These are phyloP conservation scores for Aspergillus leporis DNA, from an alignment of 495 filamentous ascomycete species.

Conservation along the genomic window DNA sequence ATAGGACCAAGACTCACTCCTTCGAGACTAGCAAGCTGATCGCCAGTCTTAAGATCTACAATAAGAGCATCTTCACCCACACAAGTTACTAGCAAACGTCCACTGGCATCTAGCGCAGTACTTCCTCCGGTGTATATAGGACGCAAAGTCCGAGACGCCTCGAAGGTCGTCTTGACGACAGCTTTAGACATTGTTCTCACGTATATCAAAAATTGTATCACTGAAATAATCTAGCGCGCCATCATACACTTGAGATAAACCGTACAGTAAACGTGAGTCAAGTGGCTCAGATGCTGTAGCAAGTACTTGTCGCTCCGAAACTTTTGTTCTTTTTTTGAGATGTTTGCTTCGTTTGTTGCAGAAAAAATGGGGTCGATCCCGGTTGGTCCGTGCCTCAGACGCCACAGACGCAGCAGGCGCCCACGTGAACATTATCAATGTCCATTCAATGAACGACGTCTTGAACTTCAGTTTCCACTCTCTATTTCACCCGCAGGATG, in stretches of 20 bases:
- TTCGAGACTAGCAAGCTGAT: slow-evolving; percentile 81
- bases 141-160: slow-evolving; percentile 74
- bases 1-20: slow-evolving; percentile 59
- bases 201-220: slow-evolving; percentile 9
- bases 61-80: slow-evolving; percentile 86
- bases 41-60: slow-evolving; percentile 80
- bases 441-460: neutral
- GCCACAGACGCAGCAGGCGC: slow-evolving; percentile 24
- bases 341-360: slow-evolving; percentile 41
- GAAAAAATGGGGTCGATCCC: slow-evolving; percentile 23
- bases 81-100: slow-evolving; percentile 80
- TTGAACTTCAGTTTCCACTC: neutral
- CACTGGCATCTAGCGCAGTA: slow-evolving; percentile 78
- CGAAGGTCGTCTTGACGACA: slow-evolving; percentile 79
- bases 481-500: slow-evolving; percentile 2
- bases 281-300: slow-evolving; percentile 7
- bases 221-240: slow-evolving; percentile 22
- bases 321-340: slow-evolving; percentile 41
- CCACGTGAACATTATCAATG: slow-evolving; percentile 8
- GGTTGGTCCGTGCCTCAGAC: slow-evolving; percentile 30
- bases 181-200: slow-evolving; percentile 46
- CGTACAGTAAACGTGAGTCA: neutral
- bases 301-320: slow-evolving; percentile 20
- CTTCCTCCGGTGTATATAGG: slow-evolving; percentile 93
- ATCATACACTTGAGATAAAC: slow-evolving; percentile 18